Evolutionary conservation across 1,139 yeast species (phyloP), one percentile per base, ranked within the genome.

Genomic region (Pichia sp.): DNA sequence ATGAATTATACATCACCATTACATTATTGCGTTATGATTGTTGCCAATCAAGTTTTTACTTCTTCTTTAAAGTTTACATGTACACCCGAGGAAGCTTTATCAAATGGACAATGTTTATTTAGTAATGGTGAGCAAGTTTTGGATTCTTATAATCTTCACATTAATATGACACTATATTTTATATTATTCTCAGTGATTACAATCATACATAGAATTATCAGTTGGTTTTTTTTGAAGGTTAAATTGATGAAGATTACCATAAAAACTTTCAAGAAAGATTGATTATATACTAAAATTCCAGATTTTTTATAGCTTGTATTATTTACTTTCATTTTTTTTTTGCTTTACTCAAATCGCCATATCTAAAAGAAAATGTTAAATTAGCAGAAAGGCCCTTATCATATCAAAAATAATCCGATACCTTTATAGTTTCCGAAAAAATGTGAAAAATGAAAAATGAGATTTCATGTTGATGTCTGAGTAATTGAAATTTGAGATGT

Each of bases 1-100:
- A 70, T 85, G 65, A 88, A 87, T 67, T 88, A 81, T 69, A 61
- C 85, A 16, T 84, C 82, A 52, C 96, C 96, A 1, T 69, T 85
- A 62, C 85, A 84, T 61, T 88, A 84, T 65, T 84, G 79, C 7
- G 83, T 80, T 42, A 82, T 83, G 52, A 71, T 81, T 1, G 61
- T 79, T 28, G 71, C 79, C 18, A 77, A 80, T 52, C 58, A 74
- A 52, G 78, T 77, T 0, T 75, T 81, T 53, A 73, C 74, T 10
- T 66, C 67, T 8, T 69, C 70, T 9, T 56, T 66, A 48, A 63
- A 62, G 18, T 70, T 79, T 36, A 65, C 73, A 0, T 80, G 85
- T 62, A 57, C 54, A 6, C 60, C 65, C 3, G 54, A 52, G 9
- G 74, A 73, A 25, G 44, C 48, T 1, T 48, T 57, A 25, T 47